Conservation (phyloP, 805 yeast genomes). For the Torulaspora gathmanii region DNA sequence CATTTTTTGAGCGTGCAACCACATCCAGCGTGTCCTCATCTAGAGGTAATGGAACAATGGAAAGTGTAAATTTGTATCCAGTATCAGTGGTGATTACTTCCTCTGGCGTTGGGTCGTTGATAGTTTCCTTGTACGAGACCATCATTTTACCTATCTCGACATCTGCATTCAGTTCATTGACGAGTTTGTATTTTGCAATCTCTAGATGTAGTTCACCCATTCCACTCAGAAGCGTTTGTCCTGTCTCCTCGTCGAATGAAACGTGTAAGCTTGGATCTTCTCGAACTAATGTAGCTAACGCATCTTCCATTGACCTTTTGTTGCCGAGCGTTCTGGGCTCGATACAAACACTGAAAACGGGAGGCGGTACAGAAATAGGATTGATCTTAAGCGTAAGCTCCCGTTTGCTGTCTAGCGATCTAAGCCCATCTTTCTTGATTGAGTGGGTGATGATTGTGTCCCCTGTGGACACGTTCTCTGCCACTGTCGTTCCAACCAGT, state of each 20-base stretch:
- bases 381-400: constrained; percentile 47
- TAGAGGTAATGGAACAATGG: constrained; percentile 35
- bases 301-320: constrained; percentile 62
- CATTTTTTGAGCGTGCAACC: constrained; percentile 27
- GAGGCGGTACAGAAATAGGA: constrained; percentile 85
- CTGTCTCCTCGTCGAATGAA: constrained; percentile 70
- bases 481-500: constrained; percentile 34
- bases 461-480: constrained; percentile 74
- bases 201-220: constrained; percentile 97
- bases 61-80: constrained; percentile 25
- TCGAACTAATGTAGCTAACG: constrained; percentile 59
- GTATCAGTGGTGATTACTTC: constrained; percentile 17
- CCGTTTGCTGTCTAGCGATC: constrained; percentile 37
- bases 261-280: constrained; percentile 89
- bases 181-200: constrained; percentile 71
- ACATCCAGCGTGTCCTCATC: constrained; percentile 23
- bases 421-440: constrained; percentile 46
- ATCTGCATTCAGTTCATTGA: constrained; percentile 78
- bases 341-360: constrained; percentile 80
- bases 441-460: constrained; percentile 76
- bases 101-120: constrained; percentile 20
- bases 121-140: constrained; percentile 84
- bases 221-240: constrained; percentile 92
- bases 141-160: constrained; percentile 76
- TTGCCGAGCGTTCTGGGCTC: constrained; percentile 85